Evolutionary conservation across 129 eudicot species (phyloP), one percentile per base, ranked within the genome.

Genomic region (Deinandra increscens): DNA sequence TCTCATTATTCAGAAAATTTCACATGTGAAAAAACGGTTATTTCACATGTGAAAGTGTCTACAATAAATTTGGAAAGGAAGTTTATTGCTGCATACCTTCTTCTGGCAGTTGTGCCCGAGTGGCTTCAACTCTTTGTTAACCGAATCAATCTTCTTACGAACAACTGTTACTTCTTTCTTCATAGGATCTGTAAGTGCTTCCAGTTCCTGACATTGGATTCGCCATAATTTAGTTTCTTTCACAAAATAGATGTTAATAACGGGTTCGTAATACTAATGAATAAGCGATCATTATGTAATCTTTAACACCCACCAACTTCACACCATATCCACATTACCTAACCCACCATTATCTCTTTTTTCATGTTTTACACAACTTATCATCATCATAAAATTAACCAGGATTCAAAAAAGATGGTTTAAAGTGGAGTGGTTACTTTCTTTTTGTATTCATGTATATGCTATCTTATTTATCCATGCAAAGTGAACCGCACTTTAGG

Each of bases 81-180:
- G 44, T 15, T 51, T 38, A 22, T 17, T 41, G 33, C 26, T 41
- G 31, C 23, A 76, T 76, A 88, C 97, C 97, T 86, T 91, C 88
- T 88, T 91, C 78, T 88, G 90, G 85, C 95, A 89, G 54, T 83
- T 78, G 33, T 78, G 83, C 46, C 96, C 96, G 36, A 91, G 73
- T 18, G 96, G 97, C 70, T 91, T 91, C 51, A 91, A 81, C 81
- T 87, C 93, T 72, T 88, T 91, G 84, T 85, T 88, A 59, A 88
- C 82, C 0, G 86, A 19, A 63, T 91, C 97, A 67, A 91, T 88
- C 87, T 76, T 91, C 87, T 91, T 91, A 23, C 97, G 90, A 56
- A 91, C 96, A 29, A 53, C 37, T 6, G 88, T 59, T 15, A 88
- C 90, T 51, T 91, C 96, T 79, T 91, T 91, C 80, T 83, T 88